Evolutionary conservation across 2,329 filamentous ascomycete genomes (phyloP).

Genomic region (Exserohilum turcica): DNA sequence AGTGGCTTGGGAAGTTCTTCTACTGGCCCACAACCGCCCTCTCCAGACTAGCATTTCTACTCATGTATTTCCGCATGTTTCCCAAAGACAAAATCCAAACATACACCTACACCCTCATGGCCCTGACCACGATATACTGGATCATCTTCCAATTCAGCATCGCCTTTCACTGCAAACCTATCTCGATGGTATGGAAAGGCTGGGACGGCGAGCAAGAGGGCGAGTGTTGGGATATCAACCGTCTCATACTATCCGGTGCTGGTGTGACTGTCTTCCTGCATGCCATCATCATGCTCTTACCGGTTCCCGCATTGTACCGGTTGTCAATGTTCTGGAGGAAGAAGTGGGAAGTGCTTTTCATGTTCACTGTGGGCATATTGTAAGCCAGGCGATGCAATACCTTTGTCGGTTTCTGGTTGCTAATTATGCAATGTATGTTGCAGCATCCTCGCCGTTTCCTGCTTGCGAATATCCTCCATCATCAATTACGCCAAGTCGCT

Average conservation of each 20-base stretch:
- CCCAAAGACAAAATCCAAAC: constrained; percentile 21
- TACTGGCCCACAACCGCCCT: constrained; percentile 27
- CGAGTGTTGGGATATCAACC: background rate
- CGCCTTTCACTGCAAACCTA: background rate
- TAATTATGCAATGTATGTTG: background rate
- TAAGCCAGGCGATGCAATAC: background rate
- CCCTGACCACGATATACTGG: background rate
- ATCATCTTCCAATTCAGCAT: background rate
- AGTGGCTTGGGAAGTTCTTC: constrained; percentile 26
- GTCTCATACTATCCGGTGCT: background rate
- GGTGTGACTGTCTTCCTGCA: background rate
- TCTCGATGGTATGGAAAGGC: background rate
- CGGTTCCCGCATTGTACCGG: background rate
- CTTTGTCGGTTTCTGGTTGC: background rate
- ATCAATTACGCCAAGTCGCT: constrained; percentile 1
- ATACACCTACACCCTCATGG: constrained; percentile 9
- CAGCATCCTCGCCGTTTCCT: background rate
- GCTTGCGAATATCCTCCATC: background rate
- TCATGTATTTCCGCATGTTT: constrained; percentile 40
- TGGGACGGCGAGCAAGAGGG: background rate
- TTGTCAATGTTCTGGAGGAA: background rate
- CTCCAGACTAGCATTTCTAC: constrained; percentile 35
- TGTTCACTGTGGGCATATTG: background rate
- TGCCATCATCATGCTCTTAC: background rate
- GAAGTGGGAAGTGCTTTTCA: background rate